These are phyloP conservation scores for Euptelea pleiosperma DNA, from an alignment of 164 flowering plant species.

Conservation along the genomic window DNA sequence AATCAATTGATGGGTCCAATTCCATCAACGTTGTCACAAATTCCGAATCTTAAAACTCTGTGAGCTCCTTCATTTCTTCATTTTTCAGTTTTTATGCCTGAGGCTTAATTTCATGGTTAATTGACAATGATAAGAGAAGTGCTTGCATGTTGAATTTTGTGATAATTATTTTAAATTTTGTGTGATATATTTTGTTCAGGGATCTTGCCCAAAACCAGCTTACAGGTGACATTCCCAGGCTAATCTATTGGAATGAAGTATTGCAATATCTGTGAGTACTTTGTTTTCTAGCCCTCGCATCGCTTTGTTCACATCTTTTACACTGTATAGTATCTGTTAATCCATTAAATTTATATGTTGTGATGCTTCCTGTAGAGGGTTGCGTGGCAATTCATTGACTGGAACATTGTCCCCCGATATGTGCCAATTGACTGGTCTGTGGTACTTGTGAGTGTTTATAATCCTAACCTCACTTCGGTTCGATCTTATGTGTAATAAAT, in stretches of 20 bases:
- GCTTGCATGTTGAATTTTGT: too few relatives aligned
- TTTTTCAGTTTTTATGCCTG: background rate
- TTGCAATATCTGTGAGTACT: conserved; percentile 77
- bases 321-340: background rate
- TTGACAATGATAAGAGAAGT: too few relatives aligned
- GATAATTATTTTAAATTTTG: too few relatives aligned
- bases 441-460: conserved; percentile 75
- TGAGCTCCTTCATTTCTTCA: conserved; percentile 24
- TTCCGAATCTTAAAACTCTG: conserved; percentile 83
- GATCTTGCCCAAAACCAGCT: conserved; percentile 91
- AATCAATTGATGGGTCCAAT: conserved; percentile 86
- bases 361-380: conserved; percentile 43
- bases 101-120: too few relatives aligned
- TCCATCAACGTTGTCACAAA: conserved; percentile 86
- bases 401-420: conserved; percentile 85
- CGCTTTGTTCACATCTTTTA: background rate
- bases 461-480: background rate
- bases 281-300: background rate
- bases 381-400: conserved; percentile 69
- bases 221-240: conserved; percentile 79
- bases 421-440: conserved; percentile 92
- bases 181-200: too few relatives aligned
- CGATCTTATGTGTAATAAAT: background rate
- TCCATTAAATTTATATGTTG: background rate
- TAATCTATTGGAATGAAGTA: conserved; percentile 93